phyloP scores from a whole-genome alignment of 108 stramenopile genomes.

The Nitzschia sp. region DNA sequence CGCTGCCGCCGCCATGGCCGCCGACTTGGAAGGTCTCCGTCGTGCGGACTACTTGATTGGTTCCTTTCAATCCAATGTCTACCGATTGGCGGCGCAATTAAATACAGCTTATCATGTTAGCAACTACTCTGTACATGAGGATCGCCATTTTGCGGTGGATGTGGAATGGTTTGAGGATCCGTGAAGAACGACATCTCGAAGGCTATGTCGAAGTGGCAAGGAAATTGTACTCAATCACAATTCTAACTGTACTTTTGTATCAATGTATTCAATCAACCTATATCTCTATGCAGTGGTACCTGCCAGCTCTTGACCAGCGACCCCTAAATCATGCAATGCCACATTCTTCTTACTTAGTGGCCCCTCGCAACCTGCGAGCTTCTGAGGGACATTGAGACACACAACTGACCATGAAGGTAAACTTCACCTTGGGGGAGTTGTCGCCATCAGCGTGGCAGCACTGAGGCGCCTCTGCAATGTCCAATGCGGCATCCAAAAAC shows the following conservation, averaged over 20 bases:
- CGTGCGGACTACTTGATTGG: slow-evolving; percentile 29
- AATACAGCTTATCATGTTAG: slow-evolving; percentile 12
- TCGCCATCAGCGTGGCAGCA: background rate
- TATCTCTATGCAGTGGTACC: no score
- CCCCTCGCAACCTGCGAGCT: no score
- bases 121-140: slow-evolving; percentile 5
- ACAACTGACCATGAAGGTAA: background rate
- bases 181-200: no score
- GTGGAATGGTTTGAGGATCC: slow-evolving; percentile 39
- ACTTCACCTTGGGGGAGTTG: background rate
- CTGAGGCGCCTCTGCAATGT: background rate
- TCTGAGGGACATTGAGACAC: background rate
- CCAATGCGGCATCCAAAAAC: background rate
- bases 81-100: slow-evolving; percentile 26
- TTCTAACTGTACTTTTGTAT: no score
- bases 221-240: no score
- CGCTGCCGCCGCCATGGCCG: slow-evolving; percentile 11
- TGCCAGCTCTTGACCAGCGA: no score
- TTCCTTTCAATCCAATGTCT: slow-evolving; percentile 36
- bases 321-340: no score
- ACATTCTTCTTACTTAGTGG: no score
- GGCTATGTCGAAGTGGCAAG: no score
- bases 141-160: slow-evolving; percentile 23
- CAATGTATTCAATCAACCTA: no score
- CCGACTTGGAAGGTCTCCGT: slow-evolving; percentile 23